Base-by-base conservation (phyloP, 768 basidiomycete species). In the Russula foetens region DNA sequence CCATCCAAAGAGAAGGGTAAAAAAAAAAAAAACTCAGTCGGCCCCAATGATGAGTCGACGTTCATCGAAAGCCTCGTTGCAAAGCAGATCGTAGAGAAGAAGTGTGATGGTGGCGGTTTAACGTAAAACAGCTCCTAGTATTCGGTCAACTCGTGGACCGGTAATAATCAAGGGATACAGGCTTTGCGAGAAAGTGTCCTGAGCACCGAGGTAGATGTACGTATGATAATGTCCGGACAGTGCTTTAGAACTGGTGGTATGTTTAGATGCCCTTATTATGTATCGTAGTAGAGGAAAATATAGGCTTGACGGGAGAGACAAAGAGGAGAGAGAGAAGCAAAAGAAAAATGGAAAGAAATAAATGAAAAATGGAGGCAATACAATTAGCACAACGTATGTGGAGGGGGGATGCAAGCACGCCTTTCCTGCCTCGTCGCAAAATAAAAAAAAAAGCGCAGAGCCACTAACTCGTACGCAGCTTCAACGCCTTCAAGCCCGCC, bases 191-290 rank as follows among this genome's bases (percentile, higher is more conserved):
- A 59, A 21, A 39, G 50, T 52, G 51, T 56, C 47, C 33, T 44
- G 48, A 45, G 48, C 23, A 50, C 26, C 24, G 24, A 17, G 38
- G 50, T 53, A 58, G 31, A 52, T 50, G 51, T 58, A 53, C 24
- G 45, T 62, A 62, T 58, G 56, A 33, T 62, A 61, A 46, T 56
- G 56, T 62, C 44, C 51, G 35, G 56, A 58, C 56, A 55, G 45
- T 62, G 51, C 61, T 62, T 29, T 53, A 24, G 29, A 58, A 53
- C 38, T 53, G n/a, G 31, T 48, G 51, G 56, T 53, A 58, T 58
- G 45, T 52, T 26, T 47, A 62, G 61, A 62, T 62, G 51, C 46
- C 56, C 28, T 47, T 41, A 58, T 62, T 62, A 62, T 15, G 35
- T 62, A 58, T 58, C 56, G 56, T 62, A 62, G 31, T 58, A 58